Percentiles rank a stretch among this genome's conserved stretches.
These are phyloP conservation scores for Ceratocystiopsis sp. DNA, from an alignment of 2,329 filamentous ascomycete species.

Conservation along the genomic window DNA sequence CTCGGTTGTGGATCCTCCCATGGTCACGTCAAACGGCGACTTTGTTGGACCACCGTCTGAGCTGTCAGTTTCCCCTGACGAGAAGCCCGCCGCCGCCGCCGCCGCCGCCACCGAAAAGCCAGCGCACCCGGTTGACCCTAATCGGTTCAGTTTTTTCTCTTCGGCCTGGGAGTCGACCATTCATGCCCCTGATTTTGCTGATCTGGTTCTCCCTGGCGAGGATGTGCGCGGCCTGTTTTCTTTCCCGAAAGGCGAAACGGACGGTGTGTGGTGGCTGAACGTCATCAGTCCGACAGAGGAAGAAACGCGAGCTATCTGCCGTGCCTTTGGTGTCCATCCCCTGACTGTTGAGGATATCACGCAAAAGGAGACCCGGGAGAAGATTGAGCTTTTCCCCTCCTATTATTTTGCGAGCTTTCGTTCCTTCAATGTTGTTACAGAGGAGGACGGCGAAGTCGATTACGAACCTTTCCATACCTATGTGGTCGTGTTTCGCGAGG, in stretches of 20 bases:
- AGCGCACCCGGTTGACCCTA: slow-evolving; percentile 38
- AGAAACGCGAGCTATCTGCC: slow-evolving; percentile 74
- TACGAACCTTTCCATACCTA: slow-evolving; percentile 94
- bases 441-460: slow-evolving; percentile 63
- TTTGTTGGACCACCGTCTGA: slow-evolving; percentile 35
- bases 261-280: slow-evolving; percentile 98
- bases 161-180: slow-evolving; percentile 89
- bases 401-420: slow-evolving; percentile 98
- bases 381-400: slow-evolving; percentile 91
- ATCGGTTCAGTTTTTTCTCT: slow-evolving; percentile 92
- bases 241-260: slow-evolving; percentile 40
- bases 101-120: slow-evolving; percentile 12
- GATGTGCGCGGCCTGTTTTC: slow-evolving; percentile 75
- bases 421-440: slow-evolving; percentile 67
- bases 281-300: slow-evolving; percentile 80
- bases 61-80: slow-evolving; percentile 22
- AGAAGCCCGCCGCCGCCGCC: slow-evolving; percentile 25
- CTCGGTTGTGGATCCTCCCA: slow-evolving; percentile 16
- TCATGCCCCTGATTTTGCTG: slow-evolving; percentile 75
- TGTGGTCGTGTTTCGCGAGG: slow-evolving; percentile 90
- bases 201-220: slow-evolving; percentile 76
- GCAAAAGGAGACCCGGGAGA: slow-evolving; percentile 89
- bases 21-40: slow-evolving; percentile 38
- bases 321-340: slow-evolving; percentile 89
- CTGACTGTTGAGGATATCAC: slow-evolving; percentile 92